Percentiles rank a stretch among this genome's conserved stretches.
These are phyloP conservation scores for Epithemia pelagica DNA, from an alignment of 108 stramenopile species.

Conservation along the genomic window DNA sequence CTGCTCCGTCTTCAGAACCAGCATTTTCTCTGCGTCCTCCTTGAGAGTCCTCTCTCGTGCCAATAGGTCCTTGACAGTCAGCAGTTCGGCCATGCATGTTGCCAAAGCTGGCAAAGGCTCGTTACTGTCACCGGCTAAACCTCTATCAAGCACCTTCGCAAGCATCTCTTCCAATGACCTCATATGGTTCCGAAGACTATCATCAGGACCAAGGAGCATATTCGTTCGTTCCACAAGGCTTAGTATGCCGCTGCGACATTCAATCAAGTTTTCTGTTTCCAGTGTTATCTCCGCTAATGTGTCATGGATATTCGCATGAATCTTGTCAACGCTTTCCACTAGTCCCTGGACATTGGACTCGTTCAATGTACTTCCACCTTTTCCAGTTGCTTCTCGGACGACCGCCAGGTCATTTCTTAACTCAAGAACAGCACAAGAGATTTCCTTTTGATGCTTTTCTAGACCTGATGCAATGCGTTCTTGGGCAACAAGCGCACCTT, in stretches of 20 bases:
- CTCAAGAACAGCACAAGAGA: background rate
- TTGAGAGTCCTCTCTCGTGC: background rate
- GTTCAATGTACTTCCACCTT: background rate
- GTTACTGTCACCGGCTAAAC: background rate
- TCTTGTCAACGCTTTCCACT: constrained; percentile 1
- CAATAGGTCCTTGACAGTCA: background rate
- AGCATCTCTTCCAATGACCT: background rate
- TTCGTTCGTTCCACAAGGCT: background rate
- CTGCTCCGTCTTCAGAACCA: background rate
- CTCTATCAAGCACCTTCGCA: background rate
- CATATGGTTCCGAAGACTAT: background rate
- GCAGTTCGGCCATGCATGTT: background rate
- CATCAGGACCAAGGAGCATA: background rate
- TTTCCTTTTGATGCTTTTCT: background rate
- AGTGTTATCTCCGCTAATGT: constrained; percentile 6
- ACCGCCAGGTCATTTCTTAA: constrained; percentile 1
- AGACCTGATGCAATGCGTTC: background rate
- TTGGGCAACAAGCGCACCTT: background rate
- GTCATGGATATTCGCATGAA: constrained; percentile 3
- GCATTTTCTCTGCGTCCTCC: background rate
- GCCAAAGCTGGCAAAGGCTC: background rate
- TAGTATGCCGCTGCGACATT: background rate
- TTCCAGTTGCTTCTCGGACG: background rate
- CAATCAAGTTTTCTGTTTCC: constrained; percentile 8
- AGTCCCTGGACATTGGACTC: background rate